Conservation (phyloP, 2,329 filamentous ascomycete species). For the Blastomyces parvus region DNA sequence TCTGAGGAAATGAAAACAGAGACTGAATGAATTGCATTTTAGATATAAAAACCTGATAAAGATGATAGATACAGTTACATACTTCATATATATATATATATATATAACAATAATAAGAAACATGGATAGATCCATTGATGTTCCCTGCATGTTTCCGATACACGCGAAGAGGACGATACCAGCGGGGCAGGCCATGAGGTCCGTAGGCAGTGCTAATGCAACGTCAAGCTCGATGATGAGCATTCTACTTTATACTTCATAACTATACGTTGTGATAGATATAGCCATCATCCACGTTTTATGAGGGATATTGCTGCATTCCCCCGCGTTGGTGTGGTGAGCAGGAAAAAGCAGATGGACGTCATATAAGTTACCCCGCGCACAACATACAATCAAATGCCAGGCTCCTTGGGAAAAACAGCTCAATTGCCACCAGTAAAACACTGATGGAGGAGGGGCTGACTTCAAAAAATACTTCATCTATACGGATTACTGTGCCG, state of each 20-base stretch:
- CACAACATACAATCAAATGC: background rate
- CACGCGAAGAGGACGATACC: background rate
- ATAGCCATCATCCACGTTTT: background rate
- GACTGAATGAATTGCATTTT: background rate
- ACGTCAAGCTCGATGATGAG: background rate
- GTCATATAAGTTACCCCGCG: background rate
- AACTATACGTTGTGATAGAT: background rate
- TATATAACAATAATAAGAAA: background rate
- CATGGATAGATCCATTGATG: background rate
- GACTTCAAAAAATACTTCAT: too few species aligned
- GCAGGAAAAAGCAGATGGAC: background rate
- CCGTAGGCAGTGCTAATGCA: background rate
- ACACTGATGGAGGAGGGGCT: too few species aligned
- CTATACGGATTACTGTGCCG: too few species aligned
- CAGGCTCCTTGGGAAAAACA: too few species aligned
- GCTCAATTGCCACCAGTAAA: too few species aligned
- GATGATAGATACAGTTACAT: too few species aligned
- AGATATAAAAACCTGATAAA: background rate
- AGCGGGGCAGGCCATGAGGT: background rate
- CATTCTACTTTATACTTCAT: background rate
- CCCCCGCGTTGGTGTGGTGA: background rate
- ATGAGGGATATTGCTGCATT: background rate
- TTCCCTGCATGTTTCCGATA: background rate
- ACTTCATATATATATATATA: too few species aligned
- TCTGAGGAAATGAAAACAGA: background rate